These are phyloP conservation scores for Luffa aegyptiaca DNA, from an alignment of 306 rosid species.

Conservation along the genomic window DNA sequence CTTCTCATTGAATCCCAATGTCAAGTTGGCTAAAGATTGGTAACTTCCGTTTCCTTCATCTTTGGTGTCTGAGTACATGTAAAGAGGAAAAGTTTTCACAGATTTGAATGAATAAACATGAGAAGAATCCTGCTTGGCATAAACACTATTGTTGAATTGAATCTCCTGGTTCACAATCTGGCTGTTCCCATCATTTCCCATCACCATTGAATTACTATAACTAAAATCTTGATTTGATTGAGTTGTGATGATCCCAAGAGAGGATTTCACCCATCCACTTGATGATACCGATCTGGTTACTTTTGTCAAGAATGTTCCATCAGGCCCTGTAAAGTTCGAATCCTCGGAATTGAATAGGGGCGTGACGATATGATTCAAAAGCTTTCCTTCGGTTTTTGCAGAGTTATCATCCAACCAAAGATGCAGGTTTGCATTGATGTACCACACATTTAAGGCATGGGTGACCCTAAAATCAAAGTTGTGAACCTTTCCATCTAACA, in stretches of 20 bases:
- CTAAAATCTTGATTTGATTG: constrained; percentile 35
- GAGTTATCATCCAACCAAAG: constrained; percentile 68
- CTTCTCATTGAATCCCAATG: constrained; percentile 48
- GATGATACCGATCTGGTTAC: constrained; percentile 45
- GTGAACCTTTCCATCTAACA: constrained; percentile 61
- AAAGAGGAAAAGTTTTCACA: constrained; percentile 31
- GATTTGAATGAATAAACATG: constrained; percentile 20
- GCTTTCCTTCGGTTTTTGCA: constrained; percentile 42
- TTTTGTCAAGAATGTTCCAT: constrained; percentile 55
- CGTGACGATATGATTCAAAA: constrained; percentile 22
- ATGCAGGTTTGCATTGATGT: constrained; percentile 74
- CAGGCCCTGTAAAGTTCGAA: constrained; percentile 41
- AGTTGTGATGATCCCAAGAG: constrained; percentile 60
- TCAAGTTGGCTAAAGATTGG: constrained; percentile 28
- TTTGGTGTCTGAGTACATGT: constrained; percentile 23
- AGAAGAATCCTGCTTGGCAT: constrained; percentile 22
- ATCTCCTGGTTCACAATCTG: constrained; percentile 57
- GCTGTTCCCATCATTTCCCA: constrained; percentile 35
- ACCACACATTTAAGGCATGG: constrained; percentile 86
- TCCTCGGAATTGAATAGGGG: constrained; percentile 39
- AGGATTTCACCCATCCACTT: constrained; percentile 66
- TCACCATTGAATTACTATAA: constrained; percentile 42
- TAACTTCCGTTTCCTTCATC: constrained; percentile 25
- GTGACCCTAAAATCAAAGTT: constrained; percentile 60
- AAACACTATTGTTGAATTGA: constrained; percentile 32